Evolutionary conservation across 768 basidiomycete species (phyloP).

Genomic region (Boletus barrowsii): DNA sequence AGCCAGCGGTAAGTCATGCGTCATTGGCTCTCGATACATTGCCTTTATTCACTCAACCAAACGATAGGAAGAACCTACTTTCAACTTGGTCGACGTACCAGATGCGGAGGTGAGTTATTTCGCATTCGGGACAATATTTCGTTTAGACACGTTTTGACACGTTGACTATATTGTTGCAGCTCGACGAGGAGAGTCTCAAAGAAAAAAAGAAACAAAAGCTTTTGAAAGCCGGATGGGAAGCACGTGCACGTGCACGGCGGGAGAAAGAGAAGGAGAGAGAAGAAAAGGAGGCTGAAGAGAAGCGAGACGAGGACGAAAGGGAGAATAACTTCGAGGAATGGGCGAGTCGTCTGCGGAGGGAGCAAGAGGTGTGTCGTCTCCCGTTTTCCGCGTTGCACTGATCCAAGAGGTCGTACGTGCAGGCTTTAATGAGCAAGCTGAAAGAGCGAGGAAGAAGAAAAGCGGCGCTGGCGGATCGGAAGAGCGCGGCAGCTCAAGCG

Average conservation of each 20-base stretch:
- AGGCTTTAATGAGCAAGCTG: constrained; percentile 81
- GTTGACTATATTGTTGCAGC: constrained; percentile 35
- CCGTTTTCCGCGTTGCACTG: background rate
- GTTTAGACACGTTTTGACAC: background rate
- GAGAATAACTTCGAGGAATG: constrained; percentile 69
- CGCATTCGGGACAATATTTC: background rate
- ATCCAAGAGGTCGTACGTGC: background rate
- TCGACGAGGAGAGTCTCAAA: constrained; percentile 87
- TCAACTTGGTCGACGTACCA: constrained; percentile 88
- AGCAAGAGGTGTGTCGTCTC: constrained; percentile 67
- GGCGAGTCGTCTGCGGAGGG: constrained; percentile 65
- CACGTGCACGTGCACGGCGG: constrained; percentile 74
- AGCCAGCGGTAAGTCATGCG: constrained; percentile 41
- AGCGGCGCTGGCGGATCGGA: constrained; percentile 83
- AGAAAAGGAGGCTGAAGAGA: constrained; percentile 57
- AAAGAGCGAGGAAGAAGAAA: constrained; percentile 77
- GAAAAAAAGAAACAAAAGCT: constrained; percentile 94
- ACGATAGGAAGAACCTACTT: constrained; percentile 73
- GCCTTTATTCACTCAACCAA: background rate
- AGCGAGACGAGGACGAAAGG: constrained; percentile 70
- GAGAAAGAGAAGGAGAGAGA: constrained; percentile 87
- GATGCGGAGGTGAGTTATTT: constrained; percentile 68
- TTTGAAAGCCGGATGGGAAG: constrained; percentile 91
- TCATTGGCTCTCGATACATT: background rate
- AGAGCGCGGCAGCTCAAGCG: constrained; percentile 92